Conservation (phyloP, 495 filamentous ascomycete species). For the Glonium stellatum region DNA sequence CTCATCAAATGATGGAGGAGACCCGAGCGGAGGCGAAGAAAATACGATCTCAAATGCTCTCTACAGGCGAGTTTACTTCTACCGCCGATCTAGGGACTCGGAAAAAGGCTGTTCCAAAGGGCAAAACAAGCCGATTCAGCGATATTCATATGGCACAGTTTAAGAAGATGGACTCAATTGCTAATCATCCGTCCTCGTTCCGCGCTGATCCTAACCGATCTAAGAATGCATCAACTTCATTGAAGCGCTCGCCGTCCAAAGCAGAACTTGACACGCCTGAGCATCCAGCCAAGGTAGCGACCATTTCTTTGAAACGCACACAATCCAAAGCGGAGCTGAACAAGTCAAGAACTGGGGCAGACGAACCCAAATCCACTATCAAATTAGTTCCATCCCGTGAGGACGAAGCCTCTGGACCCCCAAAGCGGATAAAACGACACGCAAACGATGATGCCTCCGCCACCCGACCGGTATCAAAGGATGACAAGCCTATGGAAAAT, state of each 20-base stretch:
- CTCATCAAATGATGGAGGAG: conserved; percentile 70
- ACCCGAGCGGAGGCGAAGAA: conserved; percentile 60
- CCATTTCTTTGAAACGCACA: conserved; percentile 19
- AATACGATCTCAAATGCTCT: conserved; percentile 50
- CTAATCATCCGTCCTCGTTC: conserved; percentile 71
- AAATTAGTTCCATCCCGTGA: conserved; percentile 13
- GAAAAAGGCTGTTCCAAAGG: conserved; percentile 71
- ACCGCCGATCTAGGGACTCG: conserved; percentile 42
- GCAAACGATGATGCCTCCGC: conserved; percentile 54
- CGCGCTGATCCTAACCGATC: conserved; percentile 55
- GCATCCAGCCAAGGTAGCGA: conserved; percentile 5
- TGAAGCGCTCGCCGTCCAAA: conserved; percentile 73
- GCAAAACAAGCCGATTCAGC: conserved; percentile 70
- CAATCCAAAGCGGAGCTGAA: conserved; percentile 37
- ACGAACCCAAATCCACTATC: conserved; percentile 30
- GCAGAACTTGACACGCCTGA: conserved; percentile 58
- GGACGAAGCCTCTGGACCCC: conserved; percentile 30
- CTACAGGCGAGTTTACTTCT: conserved; percentile 15
- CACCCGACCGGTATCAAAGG: conserved; percentile 43
- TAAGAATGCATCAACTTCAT: conserved; percentile 47
- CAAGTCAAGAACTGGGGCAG: conserved; percentile 33
- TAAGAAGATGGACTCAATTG: conserved; percentile 96
- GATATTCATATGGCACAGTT: conserved; percentile 79
- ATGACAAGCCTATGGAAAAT: conserved; percentile 36
- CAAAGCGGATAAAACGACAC: conserved; percentile 61